These are phyloP conservation scores for Sclerotinia minor DNA, from an alignment of 2,329 filamentous ascomycete species.

Conservation along the genomic window DNA sequence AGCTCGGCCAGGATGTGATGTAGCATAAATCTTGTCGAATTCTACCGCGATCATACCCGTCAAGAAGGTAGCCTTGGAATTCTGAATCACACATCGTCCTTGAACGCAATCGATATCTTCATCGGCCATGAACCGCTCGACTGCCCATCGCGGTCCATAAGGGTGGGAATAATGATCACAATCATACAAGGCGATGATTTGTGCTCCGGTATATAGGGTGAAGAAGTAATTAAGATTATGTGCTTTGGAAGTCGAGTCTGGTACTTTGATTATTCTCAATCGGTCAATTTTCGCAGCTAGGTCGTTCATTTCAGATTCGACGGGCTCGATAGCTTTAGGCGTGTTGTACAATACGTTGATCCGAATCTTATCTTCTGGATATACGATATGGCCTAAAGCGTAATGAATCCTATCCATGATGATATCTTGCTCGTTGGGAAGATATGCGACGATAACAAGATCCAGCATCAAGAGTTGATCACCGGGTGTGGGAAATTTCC, in stretches of 20 bases:
- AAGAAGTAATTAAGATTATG: constrained; percentile 53
- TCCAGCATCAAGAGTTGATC: constrained; percentile 47
- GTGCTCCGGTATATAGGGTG: constrained; percentile 46
- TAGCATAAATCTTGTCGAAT: constrained; percentile 54
- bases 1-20: constrained; percentile 50
- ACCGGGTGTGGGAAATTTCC: constrained; percentile 47
- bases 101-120: constrained; percentile 50
- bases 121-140: constrained; percentile 48
- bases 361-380: constrained; percentile 48
- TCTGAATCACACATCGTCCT: constrained; percentile 52
- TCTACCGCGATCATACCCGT: constrained; percentile 51
- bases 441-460: constrained; percentile 51
- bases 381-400: constrained; percentile 49
- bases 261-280: constrained; percentile 49
- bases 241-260: constrained; percentile 51
- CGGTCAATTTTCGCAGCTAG: constrained; percentile 45
- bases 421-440: constrained; percentile 53
- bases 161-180: constrained; percentile 53
- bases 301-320: constrained; percentile 47
- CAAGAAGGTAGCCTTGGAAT: constrained; percentile 47
- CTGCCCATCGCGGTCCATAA: constrained; percentile 50
- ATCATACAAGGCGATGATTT: constrained; percentile 51
- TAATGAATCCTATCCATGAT: constrained; percentile 50
- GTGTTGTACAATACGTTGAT: constrained; percentile 53
- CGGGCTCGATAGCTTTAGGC: constrained; percentile 48